Base-by-base conservation (phyloP, 768 basidiomycete species). In the Serendipita sp. region DNA sequence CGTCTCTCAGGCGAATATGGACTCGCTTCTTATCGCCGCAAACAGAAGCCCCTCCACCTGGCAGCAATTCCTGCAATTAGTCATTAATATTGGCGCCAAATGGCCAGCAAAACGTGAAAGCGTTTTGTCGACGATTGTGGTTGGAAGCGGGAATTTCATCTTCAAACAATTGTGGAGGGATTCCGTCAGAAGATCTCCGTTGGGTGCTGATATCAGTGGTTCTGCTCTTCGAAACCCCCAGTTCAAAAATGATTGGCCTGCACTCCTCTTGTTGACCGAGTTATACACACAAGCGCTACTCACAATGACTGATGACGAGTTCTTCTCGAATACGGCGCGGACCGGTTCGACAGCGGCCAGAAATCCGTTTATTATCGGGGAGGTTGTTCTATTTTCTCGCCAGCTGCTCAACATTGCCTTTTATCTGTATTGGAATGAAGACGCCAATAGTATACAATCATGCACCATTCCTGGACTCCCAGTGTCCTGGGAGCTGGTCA, bases 281-380 rank as follows among this genome's bases (percentile, higher is more conserved):
- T 73, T 96, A 10, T 95, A 96, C 73, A 80, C 84, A 1, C 88
- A 94, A 66, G 82, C 85, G 0, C 80, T 98, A 37, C 78, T 92
- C 37, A 92, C 92, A 0, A 89, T 98, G 81, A 90, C 90, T 0
- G 96, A 99, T 69, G 95, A 97, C 74, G 96, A 98, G 72, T 98
- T 98, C 76, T 96, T 96, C 72, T 82, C 84, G 8, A 66, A 65
- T 34, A 65, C 69, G 10, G 64, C 74, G 2, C 63, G 70, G 15
- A 70, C 75, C 3, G 28, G 35, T 15, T 11, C 65, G 16, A n/a
- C 35, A n/a, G 37, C 18, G 3, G 71, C 77, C n/a, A 76, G 85
- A 18, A 95, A 93, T 67, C 88, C 93, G 0, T 79, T 98, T 1
- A 78, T 79, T 0, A 72, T 94, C 5, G 91, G 95, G 69, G 96